Evolutionary conservation across 176 grass and related monocot genomes (phyloP), one percentile per base, ranked within the genome.

Genomic region (Aegilops sharonensis): DNA sequence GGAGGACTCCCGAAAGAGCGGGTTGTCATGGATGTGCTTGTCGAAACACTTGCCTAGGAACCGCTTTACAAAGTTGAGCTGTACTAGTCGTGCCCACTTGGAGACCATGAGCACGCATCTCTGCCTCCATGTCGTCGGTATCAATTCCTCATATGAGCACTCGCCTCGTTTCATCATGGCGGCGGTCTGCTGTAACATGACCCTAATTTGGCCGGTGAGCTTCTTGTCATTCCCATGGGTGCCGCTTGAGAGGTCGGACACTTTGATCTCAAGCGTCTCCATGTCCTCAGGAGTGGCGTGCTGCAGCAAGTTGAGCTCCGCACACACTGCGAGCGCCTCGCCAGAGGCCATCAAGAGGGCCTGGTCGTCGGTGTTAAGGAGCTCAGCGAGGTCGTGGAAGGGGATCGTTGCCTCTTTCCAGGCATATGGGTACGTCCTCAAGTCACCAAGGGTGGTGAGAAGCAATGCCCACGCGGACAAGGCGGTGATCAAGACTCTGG

Each of bases 21-120:
- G 24, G 25, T 71, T 83, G 20, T 23, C 18, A n/a, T 23, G 67
- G 7, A 84, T 10, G 81, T 84, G 81, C 37, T 5, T 40, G 4
- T 31, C 17, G 81, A 73, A 89, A n/a, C 64, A 67, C 24, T 48
- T 61, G 29, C 27, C 81, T n/a, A 89, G 81, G 67, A 73, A 84
- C 13, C 40, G n/a, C 15, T 43, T 48, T 5, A 89, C 9, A 43
- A 84, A 89, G 40, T 66, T 64, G 81, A 89, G 75, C 75, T 80
- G 81, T 2, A 31, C 31, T 11, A 64, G 35, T 57, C 84, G 65
- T 3, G 42, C 81, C 75, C 87, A 89, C 13, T 81, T 64, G 3
- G 65, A 37, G 18, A 36, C 52, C 87, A 6, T 72, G 20, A 84
- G 66, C 9, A 31, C 1, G 4, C 9, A 2, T 5, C n/a, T 9